These are phyloP conservation scores for Hymenoscyphus scutula DNA, from an alignment of 2,329 filamentous ascomycete species.

Conservation along the genomic window DNA sequence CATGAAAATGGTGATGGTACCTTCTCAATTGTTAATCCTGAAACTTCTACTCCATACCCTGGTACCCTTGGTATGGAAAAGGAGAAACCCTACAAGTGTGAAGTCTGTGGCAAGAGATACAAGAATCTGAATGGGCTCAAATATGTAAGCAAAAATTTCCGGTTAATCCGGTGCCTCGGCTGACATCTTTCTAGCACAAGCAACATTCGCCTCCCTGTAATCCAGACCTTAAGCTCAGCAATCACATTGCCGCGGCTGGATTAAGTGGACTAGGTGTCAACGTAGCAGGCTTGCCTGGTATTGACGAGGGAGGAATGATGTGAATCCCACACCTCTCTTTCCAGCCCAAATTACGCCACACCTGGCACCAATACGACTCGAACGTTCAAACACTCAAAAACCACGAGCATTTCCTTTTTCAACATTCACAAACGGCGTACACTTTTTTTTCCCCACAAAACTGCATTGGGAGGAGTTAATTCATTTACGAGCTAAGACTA, in stretches of 20 bases:
- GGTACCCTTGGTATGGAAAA: constrained; percentile 99
- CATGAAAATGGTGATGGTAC: constrained; percentile 97
- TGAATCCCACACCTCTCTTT: constrained; percentile 19
- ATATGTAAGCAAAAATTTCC: constrained; percentile 59
- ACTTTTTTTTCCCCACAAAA: constrained; percentile 21
- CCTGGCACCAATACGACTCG: constrained; percentile 4
- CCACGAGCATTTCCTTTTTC: constrained; percentile 10
- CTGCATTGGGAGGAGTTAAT: constrained; percentile 34
- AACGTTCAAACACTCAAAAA: constrained; percentile 7
- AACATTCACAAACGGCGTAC: constrained; percentile 19
- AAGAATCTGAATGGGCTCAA: constrained; percentile 99
- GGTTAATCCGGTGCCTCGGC: constrained; percentile 20
- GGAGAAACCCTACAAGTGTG: constrained; percentile 97
- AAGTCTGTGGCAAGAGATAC: constrained; percentile 95
- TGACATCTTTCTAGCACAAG: constrained; percentile 57
- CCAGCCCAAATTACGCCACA: background rate
- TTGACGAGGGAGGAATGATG: constrained; percentile 51
- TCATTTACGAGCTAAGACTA: constrained; percentile 30
- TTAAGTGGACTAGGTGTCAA: constrained; percentile 34
- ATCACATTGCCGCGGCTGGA: constrained; percentile 34
- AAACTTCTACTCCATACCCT: constrained; percentile 90
- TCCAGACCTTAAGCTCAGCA: constrained; percentile 64
- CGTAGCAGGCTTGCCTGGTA: constrained; percentile 49
- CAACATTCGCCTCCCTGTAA: constrained; percentile 87
- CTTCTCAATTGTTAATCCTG: constrained; percentile 96